Evolutionary conservation across 2,329 filamentous ascomycete species (phyloP), one percentile per base, ranked within the genome.

Genomic region (Alternaria hordeiaustralica): DNA sequence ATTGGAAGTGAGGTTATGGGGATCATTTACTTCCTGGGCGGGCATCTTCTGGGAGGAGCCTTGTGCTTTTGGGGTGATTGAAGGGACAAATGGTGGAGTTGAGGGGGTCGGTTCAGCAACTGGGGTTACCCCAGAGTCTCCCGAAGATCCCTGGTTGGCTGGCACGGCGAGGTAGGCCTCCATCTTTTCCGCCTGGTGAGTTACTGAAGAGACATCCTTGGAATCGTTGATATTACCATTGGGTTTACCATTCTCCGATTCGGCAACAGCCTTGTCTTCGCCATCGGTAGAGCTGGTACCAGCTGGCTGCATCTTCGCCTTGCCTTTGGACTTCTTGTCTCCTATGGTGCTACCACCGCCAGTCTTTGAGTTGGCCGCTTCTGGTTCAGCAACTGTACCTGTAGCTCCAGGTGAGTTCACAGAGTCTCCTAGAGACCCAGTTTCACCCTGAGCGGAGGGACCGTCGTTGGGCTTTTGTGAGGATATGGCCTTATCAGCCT

Each of bases 161-260:
- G 47, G 58, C 15, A 46, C 47, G 12, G 20, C n/a, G 36, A 56
- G 18, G 23, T 12, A 6, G 6, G 49, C 20, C 43, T 68, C 53
- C 51, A 49, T 23, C 25, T 57, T 26, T 64, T 67, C 54, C 53
- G 53, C 46, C 63, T 66, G 72, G 26, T 69, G 64, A 64, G 65
- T 68, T 64, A 68, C 47, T 62, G 65, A 60, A 55, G 55, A 57
- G 36, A 28, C 44, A n/a, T 63, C 64, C 33, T 60, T 54, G 47
- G 49, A 55, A 47, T 20, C 30, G 21, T 26, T 61, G 58, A 54
- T 64, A 59, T 60, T 64, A 62, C 61, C 44, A 58, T 44, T 41
- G 36, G 57, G 61, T 64, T 69, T 66, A 70, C 54, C 65, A 41
- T 33, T 46, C 28, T 60, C 55, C 18, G 50, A 28, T 41, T 44